Percentiles rank a stretch among this genome's conserved stretches.
These are phyloP conservation scores for Termitomyces sp. DNA, from an alignment of 768 basidiomycete species.

Conservation along the genomic window DNA sequence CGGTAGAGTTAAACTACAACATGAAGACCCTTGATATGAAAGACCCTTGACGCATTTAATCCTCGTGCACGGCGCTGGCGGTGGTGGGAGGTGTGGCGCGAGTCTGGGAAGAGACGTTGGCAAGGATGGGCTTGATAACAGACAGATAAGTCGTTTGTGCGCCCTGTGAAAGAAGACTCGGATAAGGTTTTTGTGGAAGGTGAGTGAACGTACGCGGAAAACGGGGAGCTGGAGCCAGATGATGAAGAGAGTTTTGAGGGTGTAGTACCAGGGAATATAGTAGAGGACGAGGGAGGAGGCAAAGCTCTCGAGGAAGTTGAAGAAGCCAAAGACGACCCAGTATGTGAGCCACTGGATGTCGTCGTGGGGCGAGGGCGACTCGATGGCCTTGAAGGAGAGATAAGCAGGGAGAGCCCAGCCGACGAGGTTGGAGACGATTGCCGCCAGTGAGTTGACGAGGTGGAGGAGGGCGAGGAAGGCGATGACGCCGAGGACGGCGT, in stretches of 20 bases:
- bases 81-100: constrained; percentile 42
- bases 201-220: constrained; percentile 60
- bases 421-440: constrained; percentile 89
- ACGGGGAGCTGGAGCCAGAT: constrained; percentile 88
- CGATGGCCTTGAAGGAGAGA: constrained; percentile 92
- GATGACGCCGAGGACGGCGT: constrained; percentile 72
- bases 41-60: constrained; percentile 4
- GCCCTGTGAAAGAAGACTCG: constrained; percentile 44
- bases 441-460: constrained; percentile 86
- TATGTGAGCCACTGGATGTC: constrained; percentile 97
- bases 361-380: constrained; percentile 75
- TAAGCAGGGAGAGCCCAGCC: constrained; percentile 95
- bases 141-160: constrained; percentile 77
- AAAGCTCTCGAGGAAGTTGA: constrained; percentile 89
- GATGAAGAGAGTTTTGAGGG: constrained; percentile 87
- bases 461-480: constrained; percentile 67
- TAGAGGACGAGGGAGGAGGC: constrained; percentile 81
- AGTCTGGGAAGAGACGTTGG: constrained; percentile 47
- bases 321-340: constrained; percentile 92
- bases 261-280: constrained; percentile 93
- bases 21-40: neutral
- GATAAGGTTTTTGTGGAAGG: constrained; percentile 15
- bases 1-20: constrained; percentile 1
- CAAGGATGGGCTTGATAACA: constrained; percentile 76
- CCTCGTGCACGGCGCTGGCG: constrained; percentile 33